Evolutionary conservation across 148 eudicot genomes (phyloP), one percentile per base, ranked within the genome.

Genomic region (Drosera capensis): DNA sequence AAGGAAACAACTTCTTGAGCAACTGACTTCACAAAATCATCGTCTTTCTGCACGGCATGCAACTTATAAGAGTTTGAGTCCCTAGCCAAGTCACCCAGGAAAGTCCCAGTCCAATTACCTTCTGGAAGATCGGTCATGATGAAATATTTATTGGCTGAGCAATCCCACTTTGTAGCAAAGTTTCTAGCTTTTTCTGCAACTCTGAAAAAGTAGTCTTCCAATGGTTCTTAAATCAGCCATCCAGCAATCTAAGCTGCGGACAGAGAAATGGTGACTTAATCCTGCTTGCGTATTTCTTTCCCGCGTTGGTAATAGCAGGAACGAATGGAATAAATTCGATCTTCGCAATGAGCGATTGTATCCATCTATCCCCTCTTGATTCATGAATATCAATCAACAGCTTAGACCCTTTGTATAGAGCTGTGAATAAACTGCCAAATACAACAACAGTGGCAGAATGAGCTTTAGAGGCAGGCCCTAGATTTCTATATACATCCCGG

Each of bases 371-470:
- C 20, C 60, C 55, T 25, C 66, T 77, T 70, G 90, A 62, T 63
- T 57, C 61, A 20, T 60, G 78, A 39, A 83, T 88, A 60, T 83
- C 86, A 42, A 88, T 67, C 52, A 77, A 64, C 7, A 71, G 69
- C 58, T 88, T 72, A 28, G 94, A 72, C 14, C 84, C 84, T 72
- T 68, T 83, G 57, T 88, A 88, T 8, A 72, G 66, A 14, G 81
- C 67, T 25, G 84, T 72, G 50, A 88, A 88, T 52, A 88, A 74
- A 61, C 92, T 83, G 46, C 97, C 97, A 59, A 88, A 80, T 35
- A 80, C 76, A 52, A 88, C 54, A 28, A 88, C 68, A 48, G 65
- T 49, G 31, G 94, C 70, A 16, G 40, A 69, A 39, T 59, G 70
- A 29, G 81, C 77, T 52, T 40, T 48, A 1, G 94, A 66, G 50